A percentile compares a stretch with the other conserved stretches of the same genome.
Conservation (phyloP, 2,329 filamentous ascomycete species). For the Verticillium nonalfalfae region DNA sequence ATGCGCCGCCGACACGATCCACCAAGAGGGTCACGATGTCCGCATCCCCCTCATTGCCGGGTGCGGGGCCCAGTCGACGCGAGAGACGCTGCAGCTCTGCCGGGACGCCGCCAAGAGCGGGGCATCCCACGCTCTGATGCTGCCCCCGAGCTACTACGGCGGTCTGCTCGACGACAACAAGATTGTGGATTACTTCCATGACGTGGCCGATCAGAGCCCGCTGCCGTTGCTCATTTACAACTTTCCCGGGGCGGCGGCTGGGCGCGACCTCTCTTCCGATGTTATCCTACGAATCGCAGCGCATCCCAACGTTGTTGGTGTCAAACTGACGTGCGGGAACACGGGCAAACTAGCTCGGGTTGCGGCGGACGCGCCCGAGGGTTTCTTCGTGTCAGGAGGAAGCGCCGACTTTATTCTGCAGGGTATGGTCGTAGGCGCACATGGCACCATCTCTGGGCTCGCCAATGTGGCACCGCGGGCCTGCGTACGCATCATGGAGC, state of each 20-base stretch:
- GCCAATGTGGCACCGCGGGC: conserved; percentile 64
- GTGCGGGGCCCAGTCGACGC: conserved; percentile 60
- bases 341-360: conserved; percentile 59
- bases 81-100: conserved; percentile 61
- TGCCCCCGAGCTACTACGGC: conserved; percentile 66
- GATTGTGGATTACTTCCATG: conserved; percentile 54
- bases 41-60: conserved; percentile 65
- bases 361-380: conserved; percentile 24
- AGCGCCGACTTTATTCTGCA: conserved; percentile 70
- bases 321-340: conserved; percentile 59
- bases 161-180: conserved; percentile 49
- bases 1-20: conserved; percentile 63
- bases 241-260: conserved; percentile 51
- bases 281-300: conserved; percentile 44
- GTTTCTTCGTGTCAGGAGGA: conserved; percentile 65
- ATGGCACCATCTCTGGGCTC: conserved; percentile 65
- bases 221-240: conserved; percentile 60
- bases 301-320: conserved; percentile 53
- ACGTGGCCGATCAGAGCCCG: conserved; percentile 49
- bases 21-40: conserved; percentile 52
- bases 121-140: conserved; percentile 60
- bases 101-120: conserved; percentile 57
- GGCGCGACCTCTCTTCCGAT: conserved; percentile 53
- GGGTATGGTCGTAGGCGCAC: conserved; percentile 61
- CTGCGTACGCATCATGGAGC: conserved; percentile 53